phyloP scores from a whole-genome alignment of 257 asterid species.

The Penstemon newberryi region DNA sequence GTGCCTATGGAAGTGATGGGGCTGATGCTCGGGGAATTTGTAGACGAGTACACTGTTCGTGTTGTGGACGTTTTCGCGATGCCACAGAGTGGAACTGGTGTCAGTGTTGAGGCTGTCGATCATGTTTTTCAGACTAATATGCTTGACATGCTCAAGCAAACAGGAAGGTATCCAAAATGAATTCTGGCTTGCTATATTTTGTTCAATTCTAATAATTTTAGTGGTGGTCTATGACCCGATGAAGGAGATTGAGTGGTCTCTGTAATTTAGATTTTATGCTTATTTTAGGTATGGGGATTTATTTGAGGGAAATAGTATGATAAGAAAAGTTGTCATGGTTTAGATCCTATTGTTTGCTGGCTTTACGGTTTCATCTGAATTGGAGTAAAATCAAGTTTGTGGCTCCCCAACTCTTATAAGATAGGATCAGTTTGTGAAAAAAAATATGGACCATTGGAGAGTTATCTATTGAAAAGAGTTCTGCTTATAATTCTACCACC shows the following conservation, averaged over 20 bases:
- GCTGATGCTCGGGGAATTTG: constrained; percentile 92
- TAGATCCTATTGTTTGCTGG: neutral
- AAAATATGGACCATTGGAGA: neutral
- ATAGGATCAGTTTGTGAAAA: too few species aligned
- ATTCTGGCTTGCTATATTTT: neutral
- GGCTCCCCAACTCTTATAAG: neutral
- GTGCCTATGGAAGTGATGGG: constrained; percentile 99
- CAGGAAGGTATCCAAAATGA: constrained; percentile 60
- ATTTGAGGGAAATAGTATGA: neutral
- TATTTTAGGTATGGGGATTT: constrained; percentile 17
- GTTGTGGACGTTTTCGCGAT: constrained; percentile 96
- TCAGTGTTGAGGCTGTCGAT: constrained; percentile 98
- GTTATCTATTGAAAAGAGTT: too few species aligned
- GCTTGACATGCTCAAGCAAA: constrained; percentile 99
- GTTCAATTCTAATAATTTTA: neutral
- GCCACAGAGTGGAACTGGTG: constrained; percentile 99
- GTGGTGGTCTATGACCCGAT: neutral
- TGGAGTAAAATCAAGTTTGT: neutral
- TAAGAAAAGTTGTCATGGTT: neutral
- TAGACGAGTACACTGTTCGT: constrained; percentile 93
- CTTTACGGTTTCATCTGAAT: too few species aligned
- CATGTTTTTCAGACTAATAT: constrained; percentile 95
- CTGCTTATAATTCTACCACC: too few species aligned
- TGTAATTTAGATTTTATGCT: neutral
- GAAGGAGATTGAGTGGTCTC: constrained; percentile 23